Evolutionary conservation across 1,284 basidiomycete genomes (phyloP), one percentile per base, ranked within the genome.

Genomic region (Rugosomyces carneus): DNA sequence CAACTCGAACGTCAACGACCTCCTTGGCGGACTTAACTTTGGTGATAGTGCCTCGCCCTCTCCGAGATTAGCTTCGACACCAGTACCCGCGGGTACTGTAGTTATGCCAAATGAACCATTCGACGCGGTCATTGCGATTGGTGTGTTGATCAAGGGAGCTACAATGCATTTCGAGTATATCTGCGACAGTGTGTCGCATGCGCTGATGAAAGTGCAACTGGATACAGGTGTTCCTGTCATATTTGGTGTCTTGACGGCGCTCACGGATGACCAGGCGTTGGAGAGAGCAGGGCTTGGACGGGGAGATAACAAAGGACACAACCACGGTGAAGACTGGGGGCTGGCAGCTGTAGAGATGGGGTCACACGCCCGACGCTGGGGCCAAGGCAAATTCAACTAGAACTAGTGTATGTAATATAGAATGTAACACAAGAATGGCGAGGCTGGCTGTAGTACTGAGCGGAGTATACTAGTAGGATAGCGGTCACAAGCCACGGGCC

Each of bases 161-260:
- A 96, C 93, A 11, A 95, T 95, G 91, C 93, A 97, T 70, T 97
- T 96, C 64, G 93, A 97, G 67, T 99, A 99, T 74, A 99, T 99
- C 65, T 91, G 82, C 62, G 93, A 98, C 57, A 80, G 84, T 47
- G 91, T 96, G 49, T 85, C 90, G 37, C 86, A 95, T 58, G 93
- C 86, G 31, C 74, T 99, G 56, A 99, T 98, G 95, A 80, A 81
- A 53, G 80, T 97, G 20, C 92, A 94, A 62, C 72, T 98, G 56
- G 94, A 99, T 65, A 85, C 87, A 1, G 90, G 91, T 16, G 80
- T 89, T n/a, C 95, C 95, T 0, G 91, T 99, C 58, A 88, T 99
- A 53, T 95, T 98, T 63, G 96, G 96, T 26, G 92, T 99, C 10
- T 71, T 99, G 57, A 99, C 95, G 11, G 90, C 84, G 34, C 76